Conservation (phyloP, 2,329 filamentous ascomycete genomes). For the Huntiella bhutanensis region DNA sequence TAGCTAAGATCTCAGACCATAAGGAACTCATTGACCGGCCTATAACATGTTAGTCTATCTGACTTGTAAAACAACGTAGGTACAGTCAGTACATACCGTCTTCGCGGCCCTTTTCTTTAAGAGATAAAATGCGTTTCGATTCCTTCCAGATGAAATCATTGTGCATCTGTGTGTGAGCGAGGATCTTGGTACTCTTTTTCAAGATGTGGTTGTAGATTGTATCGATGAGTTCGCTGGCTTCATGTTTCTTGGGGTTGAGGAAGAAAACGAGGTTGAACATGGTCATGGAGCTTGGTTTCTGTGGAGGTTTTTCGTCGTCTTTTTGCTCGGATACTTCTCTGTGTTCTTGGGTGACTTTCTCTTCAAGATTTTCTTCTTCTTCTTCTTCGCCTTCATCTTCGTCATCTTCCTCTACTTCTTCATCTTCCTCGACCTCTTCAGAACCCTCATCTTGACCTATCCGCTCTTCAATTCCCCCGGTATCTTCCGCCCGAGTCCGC, state of each 20-base stretch:
- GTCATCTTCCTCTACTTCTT: constrained; percentile 14
- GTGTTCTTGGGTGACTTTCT: constrained; percentile 15
- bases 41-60: constrained; percentile 14
- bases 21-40: constrained; percentile 42
- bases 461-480: too few relatives aligned
- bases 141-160: constrained; percentile 85
- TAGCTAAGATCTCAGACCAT: constrained; percentile 52
- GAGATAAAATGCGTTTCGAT: constrained; percentile 58
- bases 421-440: constrained; percentile 8
- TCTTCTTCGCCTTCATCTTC: constrained; percentile 15
- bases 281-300: constrained; percentile 56
- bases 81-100: constrained; percentile 26
- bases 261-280: constrained; percentile 99
- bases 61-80: neutral
- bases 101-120: constrained; percentile 70
- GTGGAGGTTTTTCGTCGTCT: constrained; percentile 16
- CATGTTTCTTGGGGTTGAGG: constrained; percentile 57
- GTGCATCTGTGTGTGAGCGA: constrained; percentile 82
- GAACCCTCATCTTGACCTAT: neutral
- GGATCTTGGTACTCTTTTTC: constrained; percentile 78
- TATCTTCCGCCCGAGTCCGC: constrained; percentile 3
- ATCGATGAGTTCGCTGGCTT: constrained; percentile 57
- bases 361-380: constrained; percentile 14
- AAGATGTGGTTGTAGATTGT: constrained; percentile 71
- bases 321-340: constrained; percentile 13